These are phyloP conservation scores for Rhododendron ovatum DNA, from an alignment of 148 eudicot species.

Conservation along the genomic window DNA sequence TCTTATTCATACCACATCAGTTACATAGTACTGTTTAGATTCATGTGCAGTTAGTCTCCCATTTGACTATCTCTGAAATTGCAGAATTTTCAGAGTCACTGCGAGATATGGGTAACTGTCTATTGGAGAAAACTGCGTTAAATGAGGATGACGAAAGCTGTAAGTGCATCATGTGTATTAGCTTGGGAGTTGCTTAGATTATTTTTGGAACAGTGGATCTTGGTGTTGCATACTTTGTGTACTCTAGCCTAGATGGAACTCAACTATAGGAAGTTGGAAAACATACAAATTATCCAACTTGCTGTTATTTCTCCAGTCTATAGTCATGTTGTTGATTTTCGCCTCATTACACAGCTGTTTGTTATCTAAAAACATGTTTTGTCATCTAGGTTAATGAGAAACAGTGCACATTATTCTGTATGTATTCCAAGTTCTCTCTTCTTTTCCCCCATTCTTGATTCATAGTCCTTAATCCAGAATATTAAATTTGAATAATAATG, in stretches of 20 bases:
- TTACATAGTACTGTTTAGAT: background rate
- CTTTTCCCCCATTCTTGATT: background rate
- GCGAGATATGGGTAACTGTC: conserved; percentile 79
- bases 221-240: background rate
- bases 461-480: background rate
- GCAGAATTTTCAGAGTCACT: conserved; percentile 95
- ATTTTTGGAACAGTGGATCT: background rate
- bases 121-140: conserved; percentile 64
- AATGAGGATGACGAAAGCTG: conserved; percentile 70
- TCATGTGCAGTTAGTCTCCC: background rate
- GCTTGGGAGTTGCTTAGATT: conserved; percentile 7
- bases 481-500: background rate
- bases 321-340: background rate
- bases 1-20: background rate
- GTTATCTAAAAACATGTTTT: background rate
- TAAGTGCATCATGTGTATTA: conserved; percentile 29
- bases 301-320: background rate
- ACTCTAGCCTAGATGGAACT: background rate
- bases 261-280: background rate
- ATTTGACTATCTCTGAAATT: conserved; percentile 23
- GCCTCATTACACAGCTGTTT: background rate
- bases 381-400: background rate
- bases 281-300: background rate
- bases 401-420: background rate
- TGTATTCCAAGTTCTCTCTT: background rate